These are phyloP conservation scores for Graphilbum fragrans DNA, from an alignment of 2,329 filamentous ascomycete species.

Conservation along the genomic window DNA sequence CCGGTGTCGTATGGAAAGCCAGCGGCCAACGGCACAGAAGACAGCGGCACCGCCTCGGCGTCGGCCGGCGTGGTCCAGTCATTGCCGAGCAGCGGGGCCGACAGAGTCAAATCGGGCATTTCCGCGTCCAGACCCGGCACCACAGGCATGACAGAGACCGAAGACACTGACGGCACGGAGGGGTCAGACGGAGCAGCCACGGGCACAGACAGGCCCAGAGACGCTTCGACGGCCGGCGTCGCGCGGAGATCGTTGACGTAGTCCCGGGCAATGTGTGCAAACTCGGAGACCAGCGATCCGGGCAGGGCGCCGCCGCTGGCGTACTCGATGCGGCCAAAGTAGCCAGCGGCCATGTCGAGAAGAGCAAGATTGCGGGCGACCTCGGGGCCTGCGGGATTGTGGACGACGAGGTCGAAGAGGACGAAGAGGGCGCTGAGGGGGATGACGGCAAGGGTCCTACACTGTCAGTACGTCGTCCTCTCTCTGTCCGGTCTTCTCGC, in stretches of 20 bases:
- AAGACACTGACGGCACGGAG: too few relatives aligned
- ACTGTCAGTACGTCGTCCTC: too few relatives aligned
- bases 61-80: not conserved
- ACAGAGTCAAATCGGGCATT: too few relatives aligned
- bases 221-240: too few relatives aligned
- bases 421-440: conserved; percentile 25
- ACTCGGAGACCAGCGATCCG: conserved; percentile 23
- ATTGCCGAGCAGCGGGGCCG: too few relatives aligned
- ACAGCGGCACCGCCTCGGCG: not conserved
- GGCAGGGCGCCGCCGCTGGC: conserved; percentile 20
- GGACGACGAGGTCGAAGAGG: conserved; percentile 27
- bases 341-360: conserved; percentile 26
- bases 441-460: conserved; percentile 20
- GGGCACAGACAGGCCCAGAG: too few relatives aligned
- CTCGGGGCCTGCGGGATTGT: conserved; percentile 21
- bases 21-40: not conserved
- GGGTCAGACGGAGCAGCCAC: too few relatives aligned
- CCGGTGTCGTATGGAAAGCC: not conserved
- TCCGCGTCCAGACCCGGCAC: too few relatives aligned
- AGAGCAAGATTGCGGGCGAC: conserved; percentile 23
- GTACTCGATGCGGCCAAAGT: conserved; percentile 29
- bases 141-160: too few relatives aligned
- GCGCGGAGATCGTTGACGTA: conserved; percentile 14
- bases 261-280: conserved; percentile 27
- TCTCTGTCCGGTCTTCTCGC: too few relatives aligned